These are phyloP conservation scores for Stemphylium beticola DNA, from an alignment of 2,329 filamentous ascomycete genomes.

Conservation along the genomic window DNA sequence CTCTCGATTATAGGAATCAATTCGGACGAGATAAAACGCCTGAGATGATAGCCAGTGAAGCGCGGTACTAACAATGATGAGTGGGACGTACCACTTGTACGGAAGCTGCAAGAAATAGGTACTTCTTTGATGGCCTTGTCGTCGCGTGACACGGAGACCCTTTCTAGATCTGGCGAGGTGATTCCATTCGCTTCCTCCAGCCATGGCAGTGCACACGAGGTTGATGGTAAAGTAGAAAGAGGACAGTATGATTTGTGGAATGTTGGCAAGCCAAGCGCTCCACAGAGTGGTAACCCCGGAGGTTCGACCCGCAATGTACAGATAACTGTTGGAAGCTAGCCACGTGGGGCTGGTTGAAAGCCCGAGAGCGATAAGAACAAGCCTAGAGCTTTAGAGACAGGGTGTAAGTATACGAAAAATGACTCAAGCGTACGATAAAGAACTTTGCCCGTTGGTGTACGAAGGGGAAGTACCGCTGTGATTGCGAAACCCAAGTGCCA, in stretches of 20 bases:
- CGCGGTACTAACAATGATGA: slow-evolving; percentile 37
- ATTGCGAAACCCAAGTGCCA: no score
- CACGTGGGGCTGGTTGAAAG: no score
- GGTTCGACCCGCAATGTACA: no score
- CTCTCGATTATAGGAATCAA: slow-evolving; percentile 10
- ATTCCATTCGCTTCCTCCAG: slow-evolving; percentile 56
- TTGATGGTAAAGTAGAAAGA: slow-evolving; percentile 57
- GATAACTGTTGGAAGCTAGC: no score
- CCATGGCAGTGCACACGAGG: slow-evolving; percentile 54
- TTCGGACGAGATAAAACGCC: slow-evolving; percentile 45
- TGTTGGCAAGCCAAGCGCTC: slow-evolving; percentile 52
- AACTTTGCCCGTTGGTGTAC: no score
- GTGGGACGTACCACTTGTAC: slow-evolving; percentile 46
- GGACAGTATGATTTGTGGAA: slow-evolving; percentile 56
- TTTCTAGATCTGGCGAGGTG: slow-evolving; percentile 43
- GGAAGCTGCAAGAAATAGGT: slow-evolving; percentile 53
- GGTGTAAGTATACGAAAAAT: no score
- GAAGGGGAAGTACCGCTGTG: no score
- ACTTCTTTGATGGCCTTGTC: slow-evolving; percentile 41
- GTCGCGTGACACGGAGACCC: slow-evolving; percentile 46
- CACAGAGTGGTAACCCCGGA: not conserved
- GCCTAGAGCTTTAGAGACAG: no score
- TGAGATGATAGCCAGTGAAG: slow-evolving; percentile 56
- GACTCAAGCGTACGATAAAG: no score
- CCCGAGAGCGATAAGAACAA: no score